phyloP scores from a whole-genome alignment of 495 filamentous ascomycete genomes.

The Hypoxylon fragiforme region DNA sequence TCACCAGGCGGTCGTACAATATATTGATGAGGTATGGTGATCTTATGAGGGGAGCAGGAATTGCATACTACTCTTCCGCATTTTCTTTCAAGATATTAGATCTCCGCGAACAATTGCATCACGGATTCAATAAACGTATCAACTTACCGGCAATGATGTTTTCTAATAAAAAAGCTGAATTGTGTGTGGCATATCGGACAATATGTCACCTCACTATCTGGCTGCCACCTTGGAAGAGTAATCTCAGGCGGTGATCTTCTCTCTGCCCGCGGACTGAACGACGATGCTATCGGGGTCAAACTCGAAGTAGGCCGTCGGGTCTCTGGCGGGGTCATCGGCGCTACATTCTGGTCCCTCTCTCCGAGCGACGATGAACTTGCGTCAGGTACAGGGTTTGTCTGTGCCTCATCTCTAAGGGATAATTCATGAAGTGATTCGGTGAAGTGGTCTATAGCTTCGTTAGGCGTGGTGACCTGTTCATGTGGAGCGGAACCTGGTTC shows the following conservation, averaged over 20 bases:
- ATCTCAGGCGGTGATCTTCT: slow-evolving; percentile 36
- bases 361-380: neutral
- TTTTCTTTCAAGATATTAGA: slow-evolving; percentile 60
- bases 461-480: slow-evolving; percentile 5
- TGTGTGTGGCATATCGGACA: slow-evolving; percentile 80
- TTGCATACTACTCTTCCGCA: slow-evolving; percentile 94
- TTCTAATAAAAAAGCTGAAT: slow-evolving; percentile 86
- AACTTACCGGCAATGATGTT: slow-evolving; percentile 82
- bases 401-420: neutral
- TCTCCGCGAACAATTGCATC: neutral
- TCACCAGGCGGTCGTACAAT: slow-evolving; percentile 80
- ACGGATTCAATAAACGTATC: neutral
- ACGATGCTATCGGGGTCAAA: slow-evolving; percentile 26
- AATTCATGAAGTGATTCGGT: neutral
- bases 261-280: slow-evolving; percentile 10
- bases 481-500: neutral
- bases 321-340: neutral
- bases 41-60: slow-evolving; percentile 89
- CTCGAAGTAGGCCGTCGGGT: neutral
- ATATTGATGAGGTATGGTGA: slow-evolving; percentile 90
- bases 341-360: neutral
- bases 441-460: slow-evolving; percentile 16
- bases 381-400: slow-evolving; percentile 1
- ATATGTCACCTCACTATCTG: slow-evolving; percentile 72
- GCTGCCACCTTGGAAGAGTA: slow-evolving; percentile 78